Base-by-base conservation (phyloP, 2,329 filamentous ascomycete genomes). In the Stagonosporopsis rhizophila region DNA sequence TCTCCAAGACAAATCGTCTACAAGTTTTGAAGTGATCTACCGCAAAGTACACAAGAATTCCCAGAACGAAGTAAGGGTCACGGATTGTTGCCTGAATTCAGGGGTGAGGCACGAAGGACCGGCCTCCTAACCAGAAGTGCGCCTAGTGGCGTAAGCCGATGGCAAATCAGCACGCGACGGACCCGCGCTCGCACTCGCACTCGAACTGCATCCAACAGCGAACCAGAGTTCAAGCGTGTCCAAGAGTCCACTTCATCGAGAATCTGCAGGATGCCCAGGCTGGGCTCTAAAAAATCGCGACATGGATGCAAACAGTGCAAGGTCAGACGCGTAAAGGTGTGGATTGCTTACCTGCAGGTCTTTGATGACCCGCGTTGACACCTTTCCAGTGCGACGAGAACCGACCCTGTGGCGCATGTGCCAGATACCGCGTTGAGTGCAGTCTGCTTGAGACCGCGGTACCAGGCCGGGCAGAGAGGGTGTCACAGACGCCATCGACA, bases 361-460 rank as follows among this genome's bases (percentile, higher is more conserved):
- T 39, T 11, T 15, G 17, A 37, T 19, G 35, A 6, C 15, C 9
- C 20, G 19, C 34, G 35, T 35, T 27, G 17, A 47, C 37, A 35
- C 42, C 35, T 39, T 37, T n/a, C 28, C 14, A 72, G 71, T 73
- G 70, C 56, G 69, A 72, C 28, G 69, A 73, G 56, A 66, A 64
- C 37, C 58, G 62, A 14, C 67, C 69, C 25, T 72, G 70, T 39
- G 61, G 61, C 46, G 66, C 67, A 34, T 73, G 70, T 50, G 56
- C 60, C 5, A 64, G 60, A 52, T 68, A 73, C 54, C 57, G 61
- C 32, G 70, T 67, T 6, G 63, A 67, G 38, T 73, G 70, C 56
- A 73, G 70, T 56, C 65, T 73, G 32, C 44, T 69, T 27, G 48
- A 28, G 20, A 23, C 19, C 34, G 44, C 55, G 19, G 38, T 39